These are phyloP conservation scores for Flaveria bidentis DNA, from an alignment of 129 eudicot species.

Conservation along the genomic window DNA sequence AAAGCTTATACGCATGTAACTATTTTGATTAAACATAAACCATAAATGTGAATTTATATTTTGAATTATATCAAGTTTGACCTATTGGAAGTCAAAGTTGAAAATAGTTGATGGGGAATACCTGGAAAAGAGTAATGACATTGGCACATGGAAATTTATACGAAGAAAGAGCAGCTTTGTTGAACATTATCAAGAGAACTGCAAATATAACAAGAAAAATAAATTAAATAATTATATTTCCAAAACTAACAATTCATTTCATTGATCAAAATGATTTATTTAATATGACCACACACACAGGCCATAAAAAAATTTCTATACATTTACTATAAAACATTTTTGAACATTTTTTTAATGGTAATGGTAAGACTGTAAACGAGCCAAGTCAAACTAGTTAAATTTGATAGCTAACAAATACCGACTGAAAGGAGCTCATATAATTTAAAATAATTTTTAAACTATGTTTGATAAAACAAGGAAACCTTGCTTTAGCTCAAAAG, in stretches of 20 bases:
- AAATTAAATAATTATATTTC: background rate
- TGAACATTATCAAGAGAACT: conserved; percentile 70
- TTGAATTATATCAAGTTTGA: background rate
- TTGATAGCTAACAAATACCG: too few species aligned
- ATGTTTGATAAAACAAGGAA: too few species aligned
- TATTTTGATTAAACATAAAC: background rate
- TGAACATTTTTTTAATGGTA: too few species aligned
- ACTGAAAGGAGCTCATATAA: too few species aligned
- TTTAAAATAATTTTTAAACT: too few species aligned
- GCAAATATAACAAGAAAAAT: conserved; percentile 35
- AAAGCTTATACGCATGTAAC: background rate
- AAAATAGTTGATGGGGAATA: conserved; percentile 17
- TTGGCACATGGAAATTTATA: conserved; percentile 71
- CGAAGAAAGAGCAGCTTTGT: conserved; percentile 78
- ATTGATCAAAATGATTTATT: background rate
- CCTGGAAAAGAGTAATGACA: conserved; percentile 84
- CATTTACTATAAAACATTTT: too few species aligned
- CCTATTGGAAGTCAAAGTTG: background rate
- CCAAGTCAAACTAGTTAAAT: too few species aligned
- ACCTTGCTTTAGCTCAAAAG: too few species aligned
- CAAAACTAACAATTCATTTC: background rate
- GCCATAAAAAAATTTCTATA: too few species aligned
- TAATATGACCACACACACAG: background rate
- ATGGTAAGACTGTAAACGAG: too few species aligned
- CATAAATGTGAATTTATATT: background rate